phyloP scores from a whole-genome alignment of 2,329 filamentous ascomycete genomes.

The Fusarium sp. region DNA sequence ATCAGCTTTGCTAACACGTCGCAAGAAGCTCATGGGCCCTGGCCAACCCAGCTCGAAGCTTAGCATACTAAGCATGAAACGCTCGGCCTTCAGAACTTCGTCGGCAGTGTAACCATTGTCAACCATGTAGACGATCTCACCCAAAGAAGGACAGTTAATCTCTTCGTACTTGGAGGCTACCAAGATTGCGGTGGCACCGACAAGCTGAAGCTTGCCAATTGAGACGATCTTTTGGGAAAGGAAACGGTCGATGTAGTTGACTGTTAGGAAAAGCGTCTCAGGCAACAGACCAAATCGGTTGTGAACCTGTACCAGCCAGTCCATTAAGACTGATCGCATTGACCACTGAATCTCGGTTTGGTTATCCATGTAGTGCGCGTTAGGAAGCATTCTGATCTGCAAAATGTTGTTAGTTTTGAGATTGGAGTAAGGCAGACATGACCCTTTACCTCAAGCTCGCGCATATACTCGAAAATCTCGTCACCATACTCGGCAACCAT shows the following conservation, averaged over 20 bases:
- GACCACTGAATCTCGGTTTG: constrained; percentile 99
- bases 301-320: constrained; percentile 98
- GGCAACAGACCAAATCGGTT: constrained; percentile 89
- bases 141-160: constrained; percentile 94
- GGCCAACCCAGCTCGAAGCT: constrained; percentile 96
- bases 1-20: constrained; percentile 97
- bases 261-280: constrained; percentile 92
- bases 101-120: constrained; percentile 88
- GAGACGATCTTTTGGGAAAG: constrained; percentile 95
- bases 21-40: constrained; percentile 98
- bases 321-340: constrained; percentile 96
- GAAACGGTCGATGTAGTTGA: constrained; percentile 98
- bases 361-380: constrained; percentile 94
- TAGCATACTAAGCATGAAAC: constrained; percentile 97
- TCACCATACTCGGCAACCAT: constrained; percentile 98
- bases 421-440: neutral
- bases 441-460: constrained; percentile 78
- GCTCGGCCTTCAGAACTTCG: constrained; percentile 95
- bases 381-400: constrained; percentile 82
- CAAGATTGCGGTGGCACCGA: constrained; percentile 94
- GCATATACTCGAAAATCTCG: constrained; percentile 95
- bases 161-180: constrained; percentile 98
- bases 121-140: constrained; percentile 98
- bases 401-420: constrained; percentile 37
- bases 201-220: constrained; percentile 91